Percentiles rank a stretch among this genome's conserved stretches.
Evolutionary conservation across 306 rosid genomes (phyloP).

Genomic region (Cucurbita moschata): DNA sequence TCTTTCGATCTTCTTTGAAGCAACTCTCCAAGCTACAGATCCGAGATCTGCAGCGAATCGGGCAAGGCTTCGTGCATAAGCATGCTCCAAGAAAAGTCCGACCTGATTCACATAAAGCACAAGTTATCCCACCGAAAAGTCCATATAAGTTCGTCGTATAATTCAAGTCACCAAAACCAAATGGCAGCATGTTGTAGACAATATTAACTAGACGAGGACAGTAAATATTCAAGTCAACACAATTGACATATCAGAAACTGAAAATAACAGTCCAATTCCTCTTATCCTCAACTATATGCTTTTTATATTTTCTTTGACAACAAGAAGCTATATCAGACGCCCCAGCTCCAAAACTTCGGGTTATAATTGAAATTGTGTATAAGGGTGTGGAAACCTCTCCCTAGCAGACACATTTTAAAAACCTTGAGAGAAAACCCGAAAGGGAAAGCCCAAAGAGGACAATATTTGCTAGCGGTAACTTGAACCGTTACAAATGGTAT

Average conservation of each 20-base stretch:
- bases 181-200: not conserved
- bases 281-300: not conserved
- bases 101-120: conserved; percentile 33
- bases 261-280: not conserved
- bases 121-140: conserved; percentile 9
- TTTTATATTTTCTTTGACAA: not conserved
- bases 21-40: conserved; percentile 40
- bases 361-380: not conserved
- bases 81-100: conserved; percentile 42
- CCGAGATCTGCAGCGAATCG: conserved; percentile 48
- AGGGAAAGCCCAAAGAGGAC: too few species aligned
- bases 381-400: too few species aligned
- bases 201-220: not conserved
- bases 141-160: not conserved
- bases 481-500: too few species aligned
- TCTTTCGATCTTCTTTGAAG: conserved; percentile 35
- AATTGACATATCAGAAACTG: not conserved
- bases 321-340: not conserved
- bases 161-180: not conserved
- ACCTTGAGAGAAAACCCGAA: too few species aligned
- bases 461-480: too few species aligned
- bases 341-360: not conserved
- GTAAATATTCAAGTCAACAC: not conserved
- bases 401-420: too few species aligned
- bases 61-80: conserved; percentile 53